Evolutionary conservation across 2,329 filamentous ascomycete species (phyloP).

Genomic region (Ascochyta koolunga): DNA sequence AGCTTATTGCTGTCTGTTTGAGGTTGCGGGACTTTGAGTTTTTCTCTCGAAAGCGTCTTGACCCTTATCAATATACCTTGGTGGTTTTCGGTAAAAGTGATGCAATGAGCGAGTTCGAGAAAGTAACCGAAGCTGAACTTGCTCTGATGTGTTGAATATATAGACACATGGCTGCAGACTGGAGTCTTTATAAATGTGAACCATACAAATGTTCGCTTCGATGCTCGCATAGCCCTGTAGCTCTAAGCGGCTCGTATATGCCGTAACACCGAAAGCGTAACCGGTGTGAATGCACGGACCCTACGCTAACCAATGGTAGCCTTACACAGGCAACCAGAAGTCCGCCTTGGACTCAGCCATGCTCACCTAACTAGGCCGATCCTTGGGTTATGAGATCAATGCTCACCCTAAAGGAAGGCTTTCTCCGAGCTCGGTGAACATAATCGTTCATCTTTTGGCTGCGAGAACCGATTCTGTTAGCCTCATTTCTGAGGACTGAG

Average conservation of each 20-base stretch:
- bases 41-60: not conserved
- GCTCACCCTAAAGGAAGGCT: not conserved
- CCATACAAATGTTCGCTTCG: not conserved
- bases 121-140: not conserved
- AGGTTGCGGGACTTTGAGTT: not conserved
- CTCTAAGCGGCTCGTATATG: not conserved
- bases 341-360: conserved; percentile 26
- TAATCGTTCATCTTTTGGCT: not conserved
- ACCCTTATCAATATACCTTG: not conserved
- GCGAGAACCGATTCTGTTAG: not conserved
- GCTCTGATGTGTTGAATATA: not conserved
- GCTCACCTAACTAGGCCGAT: conserved; percentile 7
- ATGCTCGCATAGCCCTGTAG: conserved; percentile 2
- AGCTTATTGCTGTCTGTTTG: not conserved
- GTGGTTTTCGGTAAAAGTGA: not conserved
- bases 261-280: conserved; percentile 11
- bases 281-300: conserved; percentile 11
- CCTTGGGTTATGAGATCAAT: not conserved
- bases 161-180: not conserved
- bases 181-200: not conserved
- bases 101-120: not conserved
- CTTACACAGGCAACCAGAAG: not conserved
- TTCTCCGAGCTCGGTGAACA: conserved; percentile 1
- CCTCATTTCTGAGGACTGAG: not conserved
- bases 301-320: not conserved